phyloP scores from a whole-genome alignment of 306 rosid genomes.

The Senna siamea region DNA sequence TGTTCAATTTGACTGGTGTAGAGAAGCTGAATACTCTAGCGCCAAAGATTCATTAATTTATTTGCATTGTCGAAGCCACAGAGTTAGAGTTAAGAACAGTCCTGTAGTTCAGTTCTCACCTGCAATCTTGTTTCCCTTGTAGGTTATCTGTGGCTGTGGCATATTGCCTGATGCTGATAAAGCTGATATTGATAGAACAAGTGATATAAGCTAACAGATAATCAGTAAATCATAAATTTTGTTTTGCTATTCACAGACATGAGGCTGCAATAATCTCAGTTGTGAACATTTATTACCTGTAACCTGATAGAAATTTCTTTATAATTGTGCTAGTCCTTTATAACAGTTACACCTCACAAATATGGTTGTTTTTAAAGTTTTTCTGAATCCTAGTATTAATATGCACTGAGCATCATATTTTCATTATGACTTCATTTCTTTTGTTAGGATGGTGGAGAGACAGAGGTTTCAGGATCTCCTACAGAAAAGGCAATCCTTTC shows the following conservation, averaged over 20 bases:
- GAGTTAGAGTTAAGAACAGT: not conserved
- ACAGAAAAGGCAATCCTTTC: slow-evolving; percentile 96
- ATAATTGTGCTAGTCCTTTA: slow-evolving; percentile 24
- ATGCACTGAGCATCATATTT: slow-evolving; percentile 28
- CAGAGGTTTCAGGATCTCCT: slow-evolving; percentile 90
- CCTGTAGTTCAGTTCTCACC: slow-evolving; percentile 9
- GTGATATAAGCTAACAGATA: slow-evolving; percentile 10
- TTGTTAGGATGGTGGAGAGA: slow-evolving; percentile 65
- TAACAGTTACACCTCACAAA: slow-evolving; percentile 10
- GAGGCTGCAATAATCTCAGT: slow-evolving; percentile 25
- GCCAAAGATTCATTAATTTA: not conserved
- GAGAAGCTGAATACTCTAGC: slow-evolving; percentile 7
- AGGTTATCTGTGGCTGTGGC: slow-evolving; percentile 10
- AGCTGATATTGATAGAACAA: slow-evolving; percentile 20
- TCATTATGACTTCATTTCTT: slow-evolving; percentile 39
- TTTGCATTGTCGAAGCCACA: not conserved
- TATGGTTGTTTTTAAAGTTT: slow-evolving; percentile 14
- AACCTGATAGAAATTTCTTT: slow-evolving; percentile 24
- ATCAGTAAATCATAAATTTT: slow-evolving; percentile 9
- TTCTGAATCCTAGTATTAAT: slow-evolving; percentile 26
- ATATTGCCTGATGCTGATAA: slow-evolving; percentile 9
- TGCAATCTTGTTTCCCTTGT: slow-evolving; percentile 8
- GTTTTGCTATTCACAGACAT: slow-evolving; percentile 8
- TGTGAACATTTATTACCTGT: slow-evolving; percentile 31
- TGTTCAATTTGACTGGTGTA: slow-evolving; percentile 12